Conservation (phyloP, 176 grass and related monocot species). For the Paspalum notatum region DNA sequence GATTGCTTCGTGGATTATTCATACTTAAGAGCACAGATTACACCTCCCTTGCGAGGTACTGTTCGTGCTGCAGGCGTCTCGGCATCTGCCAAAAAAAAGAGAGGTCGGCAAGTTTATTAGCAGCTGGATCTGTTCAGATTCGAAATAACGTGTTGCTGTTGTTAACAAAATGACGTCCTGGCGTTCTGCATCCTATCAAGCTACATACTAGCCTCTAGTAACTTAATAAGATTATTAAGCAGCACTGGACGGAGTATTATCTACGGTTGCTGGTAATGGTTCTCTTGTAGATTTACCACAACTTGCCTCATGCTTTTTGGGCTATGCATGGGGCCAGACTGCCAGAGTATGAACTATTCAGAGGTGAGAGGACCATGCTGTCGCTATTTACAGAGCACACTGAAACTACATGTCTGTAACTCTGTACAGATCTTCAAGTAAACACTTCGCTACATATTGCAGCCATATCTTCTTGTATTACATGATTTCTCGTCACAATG, state of each 20-base stretch:
- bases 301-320: no score
- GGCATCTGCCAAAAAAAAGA: constrained; percentile 35
- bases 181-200: no score
- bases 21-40: no score
- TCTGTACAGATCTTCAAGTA: neutral
- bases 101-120: neutral
- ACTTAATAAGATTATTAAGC: no score
- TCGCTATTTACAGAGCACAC: neutral
- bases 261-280: neutral
- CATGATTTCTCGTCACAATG: neutral
- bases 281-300: neutral
- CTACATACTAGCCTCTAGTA: no score
- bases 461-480: neutral
- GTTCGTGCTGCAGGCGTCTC: constrained; percentile 44
- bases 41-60: no score
- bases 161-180: neutral
- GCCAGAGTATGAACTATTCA: neutral
- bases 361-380: neutral
- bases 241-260: no score
- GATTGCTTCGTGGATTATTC: no score
- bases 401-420: neutral
- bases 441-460: no score
- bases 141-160: no score
- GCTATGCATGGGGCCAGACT: no score
- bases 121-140: neutral